Base-by-base conservation (phyloP, 805 yeast species). In the Hanseniaspora clermontiae region DNA sequence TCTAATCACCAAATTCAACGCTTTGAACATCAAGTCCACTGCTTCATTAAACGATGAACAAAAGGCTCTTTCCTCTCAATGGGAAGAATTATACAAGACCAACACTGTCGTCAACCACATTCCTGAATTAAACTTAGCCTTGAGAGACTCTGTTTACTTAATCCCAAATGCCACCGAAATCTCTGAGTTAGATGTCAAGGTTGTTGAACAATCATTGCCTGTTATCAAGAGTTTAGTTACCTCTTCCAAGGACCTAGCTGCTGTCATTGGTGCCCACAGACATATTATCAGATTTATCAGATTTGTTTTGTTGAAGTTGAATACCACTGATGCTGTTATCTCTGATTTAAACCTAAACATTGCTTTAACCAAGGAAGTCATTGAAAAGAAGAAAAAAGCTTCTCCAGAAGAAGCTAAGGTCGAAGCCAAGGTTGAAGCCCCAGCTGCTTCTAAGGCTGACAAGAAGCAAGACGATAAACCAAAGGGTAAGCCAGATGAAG, bases 241-340 rank as follows among this genome's bases (percentile, higher is more conserved):
- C 11, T 70, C 79, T 31, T 70, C 69, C 12, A 68, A 69, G 58
- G 71, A 67, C 56, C 62, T 67, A 49, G 63, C 68, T 47, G 81
- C 78, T 38, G 79, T 82, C 43, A 71, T 82, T 61, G 81, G 83
- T 49, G 70, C 76, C 49, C 74, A 75, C 68, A 85, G 97, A 77
- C 97, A 91, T 70, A 75, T 91, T 58, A 72, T 88, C 59, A 84
- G 98, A 77, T 93, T 97, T 97, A 79, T 81, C 27, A 97, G 90
- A 64, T 78, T 87, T 63, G 72, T 93, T 59, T 97, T 93, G 73
- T 79, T 82, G 65, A 72, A 82, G 37, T 69, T 80, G 61, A 75
- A 77, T 50, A 75, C 75, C 15, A 78, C 83, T 37, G 76, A 79
- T 53, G 77, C 71, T 58, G 77, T 79, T 51, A 74, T 80, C 63